These are phyloP conservation scores for Suhomyces wounanorum DNA, from an alignment of 1,139 yeast species.

Conservation along the genomic window DNA sequence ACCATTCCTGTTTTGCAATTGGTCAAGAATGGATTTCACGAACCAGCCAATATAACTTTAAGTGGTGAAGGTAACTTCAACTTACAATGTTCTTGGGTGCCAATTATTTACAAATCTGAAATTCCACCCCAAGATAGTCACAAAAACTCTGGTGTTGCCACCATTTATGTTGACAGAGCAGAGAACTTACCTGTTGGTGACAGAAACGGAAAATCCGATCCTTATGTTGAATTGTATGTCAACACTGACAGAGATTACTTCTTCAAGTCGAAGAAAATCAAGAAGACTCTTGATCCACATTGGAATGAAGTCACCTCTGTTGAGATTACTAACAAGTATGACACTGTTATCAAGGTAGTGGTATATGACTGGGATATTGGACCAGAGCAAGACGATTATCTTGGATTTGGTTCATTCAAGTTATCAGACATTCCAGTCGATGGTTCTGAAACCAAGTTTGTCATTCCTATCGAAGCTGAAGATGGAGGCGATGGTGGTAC, in stretches of 20 bases:
- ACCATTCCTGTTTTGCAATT: slow-evolving; percentile 69
- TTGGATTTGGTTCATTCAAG: slow-evolving; percentile 67
- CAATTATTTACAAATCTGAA: slow-evolving; percentile 54
- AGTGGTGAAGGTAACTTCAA: slow-evolving; percentile 53
- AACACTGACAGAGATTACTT: slow-evolving; percentile 60
- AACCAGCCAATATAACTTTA: slow-evolving; percentile 53
- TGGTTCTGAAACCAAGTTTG: slow-evolving; percentile 49
- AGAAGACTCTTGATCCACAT: slow-evolving; percentile 83
- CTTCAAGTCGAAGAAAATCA: slow-evolving; percentile 74
- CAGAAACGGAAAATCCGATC: slow-evolving; percentile 90
- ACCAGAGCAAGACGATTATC: slow-evolving; percentile 74
- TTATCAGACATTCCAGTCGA: slow-evolving; percentile 63
- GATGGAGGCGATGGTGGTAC: slow-evolving; percentile 65
- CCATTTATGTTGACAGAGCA: slow-evolving; percentile 66
- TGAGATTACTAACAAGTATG: slow-evolving; percentile 59
- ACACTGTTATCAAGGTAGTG: slow-evolving; percentile 57
- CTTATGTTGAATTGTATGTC: slow-evolving; percentile 69
- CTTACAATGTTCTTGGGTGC: slow-evolving; percentile 77
- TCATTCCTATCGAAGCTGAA: slow-evolving; percentile 56
- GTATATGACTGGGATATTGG: slow-evolving; percentile 94
- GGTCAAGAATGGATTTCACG: slow-evolving; percentile 62
- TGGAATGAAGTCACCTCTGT: slow-evolving; percentile 72
- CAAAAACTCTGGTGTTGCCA: slow-evolving; percentile 72
- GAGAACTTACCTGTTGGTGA: slow-evolving; percentile 80
- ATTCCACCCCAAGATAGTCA: slow-evolving; percentile 77